A percentile compares a stretch with the other conserved stretches of the same genome.
These are phyloP conservation scores for Massarina eburnea DNA, from an alignment of 2,329 filamentous ascomycete genomes.

Conservation along the genomic window DNA sequence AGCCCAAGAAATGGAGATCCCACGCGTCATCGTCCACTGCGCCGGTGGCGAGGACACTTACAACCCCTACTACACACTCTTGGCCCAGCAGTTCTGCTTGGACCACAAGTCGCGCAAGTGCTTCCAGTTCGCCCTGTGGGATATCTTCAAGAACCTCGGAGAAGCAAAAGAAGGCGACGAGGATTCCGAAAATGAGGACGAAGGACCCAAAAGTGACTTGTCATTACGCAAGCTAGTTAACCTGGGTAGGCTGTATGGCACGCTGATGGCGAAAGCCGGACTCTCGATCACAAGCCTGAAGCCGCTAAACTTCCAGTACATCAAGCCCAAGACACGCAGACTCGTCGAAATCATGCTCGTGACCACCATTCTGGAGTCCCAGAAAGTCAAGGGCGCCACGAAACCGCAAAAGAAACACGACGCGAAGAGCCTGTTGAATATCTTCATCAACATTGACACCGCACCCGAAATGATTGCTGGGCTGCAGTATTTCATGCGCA, in stretches of 20 bases:
- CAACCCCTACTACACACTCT: slow-evolving; percentile 90
- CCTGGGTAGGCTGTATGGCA: slow-evolving; percentile 66
- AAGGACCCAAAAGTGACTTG: slow-evolving; percentile 53
- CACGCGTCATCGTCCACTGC: slow-evolving; percentile 84
- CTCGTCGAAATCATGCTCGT: slow-evolving; percentile 83
- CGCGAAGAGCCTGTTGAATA: slow-evolving; percentile 61
- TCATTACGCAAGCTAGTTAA: slow-evolving; percentile 65
- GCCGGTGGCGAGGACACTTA: slow-evolving; percentile 79
- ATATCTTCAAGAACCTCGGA: slow-evolving; percentile 81
- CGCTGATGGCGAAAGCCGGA: slow-evolving; percentile 61
- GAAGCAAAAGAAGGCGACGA: slow-evolving; percentile 69
- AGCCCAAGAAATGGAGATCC: slow-evolving; percentile 82
- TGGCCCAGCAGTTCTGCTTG: slow-evolving; percentile 75
- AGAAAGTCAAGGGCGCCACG: slow-evolving; percentile 49
- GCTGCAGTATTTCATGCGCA: slow-evolving; percentile 77
- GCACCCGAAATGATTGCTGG: slow-evolving; percentile 70
- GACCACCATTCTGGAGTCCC: slow-evolving; percentile 69
- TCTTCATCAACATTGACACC: slow-evolving; percentile 67
- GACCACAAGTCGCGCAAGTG: slow-evolving; percentile 77
- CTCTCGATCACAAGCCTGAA: slow-evolving; percentile 62
- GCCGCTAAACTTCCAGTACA: slow-evolving; percentile 74
- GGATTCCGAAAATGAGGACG: slow-evolving; percentile 58
- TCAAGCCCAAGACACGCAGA: slow-evolving; percentile 73
- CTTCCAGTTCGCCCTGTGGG: slow-evolving; percentile 86
- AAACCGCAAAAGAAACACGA: slow-evolving; percentile 43